Evolutionary conservation across 768 basidiomycete genomes (phyloP).

Genomic region (Tubosaeta sp.): DNA sequence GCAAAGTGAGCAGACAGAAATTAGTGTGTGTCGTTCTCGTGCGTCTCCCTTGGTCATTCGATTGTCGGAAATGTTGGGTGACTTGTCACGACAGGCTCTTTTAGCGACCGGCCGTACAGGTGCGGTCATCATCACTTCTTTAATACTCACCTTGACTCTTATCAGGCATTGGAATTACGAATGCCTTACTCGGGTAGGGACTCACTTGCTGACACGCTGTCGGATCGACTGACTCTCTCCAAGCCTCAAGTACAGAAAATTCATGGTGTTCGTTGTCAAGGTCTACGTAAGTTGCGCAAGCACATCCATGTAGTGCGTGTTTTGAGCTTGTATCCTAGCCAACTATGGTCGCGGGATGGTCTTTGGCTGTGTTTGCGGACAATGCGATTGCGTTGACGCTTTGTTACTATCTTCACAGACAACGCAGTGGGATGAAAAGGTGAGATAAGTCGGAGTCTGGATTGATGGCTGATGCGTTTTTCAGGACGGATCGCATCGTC

Average conservation of each 20-base stretch:
- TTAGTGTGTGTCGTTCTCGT: slow-evolving; percentile 12
- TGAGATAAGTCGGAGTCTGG: neutral
- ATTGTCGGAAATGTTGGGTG: neutral
- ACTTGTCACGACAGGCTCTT: neutral
- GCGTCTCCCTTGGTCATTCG: neutral
- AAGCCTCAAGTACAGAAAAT: slow-evolving; percentile 4
- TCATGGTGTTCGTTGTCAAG: neutral
- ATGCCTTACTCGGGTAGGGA: slow-evolving; percentile 1
- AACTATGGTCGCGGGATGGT: slow-evolving; percentile 13
- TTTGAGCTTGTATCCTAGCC: neutral
- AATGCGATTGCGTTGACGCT: slow-evolving; percentile 6
- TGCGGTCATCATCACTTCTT: neutral
- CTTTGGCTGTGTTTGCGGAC: slow-evolving; percentile 6
- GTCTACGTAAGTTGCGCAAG: slow-evolving; percentile 3
- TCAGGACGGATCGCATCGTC: slow-evolving; percentile 15
- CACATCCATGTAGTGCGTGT: neutral
- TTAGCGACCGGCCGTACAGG: slow-evolving; percentile 11
- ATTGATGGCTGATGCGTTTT: neutral
- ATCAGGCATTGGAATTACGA: slow-evolving; percentile 8
- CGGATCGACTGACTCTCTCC: neutral
- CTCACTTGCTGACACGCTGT: neutral
- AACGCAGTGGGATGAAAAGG: slow-evolving; percentile 10
- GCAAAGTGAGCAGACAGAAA: slow-evolving; percentile 9
- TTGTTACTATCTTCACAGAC: slow-evolving; percentile 10
- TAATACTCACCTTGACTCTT: neutral